Percentiles rank a stretch among this genome's conserved stretches.
phyloP scores from a whole-genome alignment of 345 rosid species.

The Hibiscus tridactylites region DNA sequence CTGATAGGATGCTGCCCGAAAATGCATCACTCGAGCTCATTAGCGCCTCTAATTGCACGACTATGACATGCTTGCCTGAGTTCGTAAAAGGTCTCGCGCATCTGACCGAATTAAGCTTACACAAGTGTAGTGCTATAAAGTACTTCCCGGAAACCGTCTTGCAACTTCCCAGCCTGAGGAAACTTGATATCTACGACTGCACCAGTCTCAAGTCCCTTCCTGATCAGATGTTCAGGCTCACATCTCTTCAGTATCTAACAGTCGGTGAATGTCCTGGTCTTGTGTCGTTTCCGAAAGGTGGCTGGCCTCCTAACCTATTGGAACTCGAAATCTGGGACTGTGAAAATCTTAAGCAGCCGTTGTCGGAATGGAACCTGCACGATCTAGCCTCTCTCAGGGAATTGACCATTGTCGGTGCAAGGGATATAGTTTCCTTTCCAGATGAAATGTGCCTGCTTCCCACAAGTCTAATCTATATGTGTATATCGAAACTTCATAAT shows the following conservation, averaged over 20 bases:
- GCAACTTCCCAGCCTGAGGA: slow-evolving; percentile 9
- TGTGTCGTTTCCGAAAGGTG: slow-evolving; percentile 10
- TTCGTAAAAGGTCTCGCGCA: background rate
- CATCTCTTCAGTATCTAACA: background rate
- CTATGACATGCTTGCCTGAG: background rate
- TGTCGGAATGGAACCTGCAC: slow-evolving; percentile 18
- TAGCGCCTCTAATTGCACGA: background rate
- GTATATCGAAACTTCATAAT: background rate
- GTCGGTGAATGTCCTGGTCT: slow-evolving; percentile 7
- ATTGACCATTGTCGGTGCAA: slow-evolving; percentile 7
- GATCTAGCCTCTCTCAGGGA: slow-evolving; percentile 14
- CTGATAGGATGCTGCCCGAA: slow-evolving; percentile 6
- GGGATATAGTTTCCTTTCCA: slow-evolving; percentile 1
- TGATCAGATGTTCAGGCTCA: background rate
- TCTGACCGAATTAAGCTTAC: slow-evolving; percentile 8
- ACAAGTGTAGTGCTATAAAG: slow-evolving; percentile 5
- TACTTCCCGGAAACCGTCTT: slow-evolving; percentile 17
- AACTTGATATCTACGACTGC: background rate
- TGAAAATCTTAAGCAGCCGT: background rate
- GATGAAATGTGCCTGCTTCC: slow-evolving; percentile 11
- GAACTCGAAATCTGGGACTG: slow-evolving; percentile 10
- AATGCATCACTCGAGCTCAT: slow-evolving; percentile 12
- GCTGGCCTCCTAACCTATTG: slow-evolving; percentile 14
- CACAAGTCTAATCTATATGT: background rate
- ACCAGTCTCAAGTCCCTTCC: slow-evolving; percentile 11